A percentile compares a stretch with the other conserved stretches of the same genome.
These are phyloP conservation scores for Ophiostoma pallidulum DNA, from an alignment of 2,329 filamentous ascomycete genomes.

Conservation along the genomic window DNA sequence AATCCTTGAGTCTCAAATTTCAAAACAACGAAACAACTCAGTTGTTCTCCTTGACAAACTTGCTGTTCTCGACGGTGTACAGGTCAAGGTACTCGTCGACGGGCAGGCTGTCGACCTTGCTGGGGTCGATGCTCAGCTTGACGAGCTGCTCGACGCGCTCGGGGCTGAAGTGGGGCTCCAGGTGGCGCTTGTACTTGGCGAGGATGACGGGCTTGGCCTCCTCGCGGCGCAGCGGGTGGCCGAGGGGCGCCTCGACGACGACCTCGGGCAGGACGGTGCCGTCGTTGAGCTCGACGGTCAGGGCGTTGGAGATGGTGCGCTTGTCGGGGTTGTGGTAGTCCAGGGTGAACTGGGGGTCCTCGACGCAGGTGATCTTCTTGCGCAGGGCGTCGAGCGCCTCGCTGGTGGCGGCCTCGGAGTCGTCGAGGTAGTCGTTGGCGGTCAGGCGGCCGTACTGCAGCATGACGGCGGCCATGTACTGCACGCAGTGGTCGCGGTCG, in stretches of 20 bases:
- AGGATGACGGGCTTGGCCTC: conserved; percentile 98
- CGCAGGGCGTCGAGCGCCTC: conserved; percentile 83
- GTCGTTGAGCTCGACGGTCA: conserved; percentile 91
- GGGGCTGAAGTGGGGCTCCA: conserved; percentile 72
- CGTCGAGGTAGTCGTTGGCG: conserved; percentile 88
- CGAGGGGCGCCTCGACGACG: conserved; percentile 86
- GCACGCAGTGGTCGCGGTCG: conserved; percentile 98
- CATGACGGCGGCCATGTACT: conserved; percentile 98
- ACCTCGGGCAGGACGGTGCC: conserved; percentile 86
- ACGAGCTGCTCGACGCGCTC: conserved; percentile 74
- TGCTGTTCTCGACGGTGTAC: conserved; percentile 56
- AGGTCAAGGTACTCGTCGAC: conserved; percentile 92
- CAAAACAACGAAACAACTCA: too few relatives aligned
- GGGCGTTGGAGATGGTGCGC: conserved; percentile 93
- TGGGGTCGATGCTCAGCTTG: conserved; percentile 64
- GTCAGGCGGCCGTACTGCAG: conserved; percentile 89
- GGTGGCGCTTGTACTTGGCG: conserved; percentile 88
- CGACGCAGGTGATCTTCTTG: conserved; percentile 89
- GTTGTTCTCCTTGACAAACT: conserved; percentile 33
- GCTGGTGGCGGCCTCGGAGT: conserved; percentile 82
- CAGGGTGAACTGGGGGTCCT: conserved; percentile 86
- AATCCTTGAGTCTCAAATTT: too few relatives aligned
- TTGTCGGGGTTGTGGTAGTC: conserved; percentile 93
- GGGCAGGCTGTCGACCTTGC: conserved; percentile 67
- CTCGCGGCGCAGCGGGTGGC: conserved; percentile 80